Base-by-base conservation (phyloP, 2,329 filamentous ascomycete genomes). In the Diaporthe destruens region DNA sequence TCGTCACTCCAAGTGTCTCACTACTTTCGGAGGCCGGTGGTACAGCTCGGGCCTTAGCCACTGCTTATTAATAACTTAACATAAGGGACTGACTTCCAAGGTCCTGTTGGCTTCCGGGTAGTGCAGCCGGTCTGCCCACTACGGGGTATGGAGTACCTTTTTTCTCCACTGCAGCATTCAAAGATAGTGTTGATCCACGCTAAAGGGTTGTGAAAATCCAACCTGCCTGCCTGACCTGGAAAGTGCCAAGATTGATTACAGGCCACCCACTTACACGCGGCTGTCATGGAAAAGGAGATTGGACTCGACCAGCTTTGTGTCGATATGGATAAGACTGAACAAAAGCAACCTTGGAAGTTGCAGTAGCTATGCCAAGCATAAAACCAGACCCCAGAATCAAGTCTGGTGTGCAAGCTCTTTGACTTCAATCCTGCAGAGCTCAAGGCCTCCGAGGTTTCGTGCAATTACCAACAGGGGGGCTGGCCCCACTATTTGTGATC, bases 1-100 rank as follows among this genome's bases (percentile, higher is more conserved):
- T 66, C 36, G 61, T 53, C 47, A 66, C 47, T 66, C 61, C 51
- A 29, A 39, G 11, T 66, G 61, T 66, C 61, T 66, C 47, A 66
- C 47, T 20, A 39, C n/a, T 44, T 9, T 11, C 29, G 36, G 20
- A 11, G 39, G 32, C 12, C 8, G 4, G 25, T 65, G 20, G 23
- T 8, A 47, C 29, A 6, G 29, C 42, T 49, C 36, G 32, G 44
- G 6, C 44, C 61, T 14, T 20, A 20, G 23, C 8, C 8, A 18
- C 56, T 14, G 6, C 39, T 18, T 42, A 42, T 14, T 12, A 42
- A 4, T 12, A 42, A n/a, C n/a, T n/a, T 14, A 42, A 14, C 12
- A 42, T 12, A 42, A 3, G 14, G 39, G 2, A 42, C 12, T 11
- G 34, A 36, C 34, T 36, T 36, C n/a, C 29, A n/a, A 6, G 20